These are phyloP conservation scores for Fagopyrum homotropicum DNA, from an alignment of 148 eudicot genomes.

Conservation along the genomic window DNA sequence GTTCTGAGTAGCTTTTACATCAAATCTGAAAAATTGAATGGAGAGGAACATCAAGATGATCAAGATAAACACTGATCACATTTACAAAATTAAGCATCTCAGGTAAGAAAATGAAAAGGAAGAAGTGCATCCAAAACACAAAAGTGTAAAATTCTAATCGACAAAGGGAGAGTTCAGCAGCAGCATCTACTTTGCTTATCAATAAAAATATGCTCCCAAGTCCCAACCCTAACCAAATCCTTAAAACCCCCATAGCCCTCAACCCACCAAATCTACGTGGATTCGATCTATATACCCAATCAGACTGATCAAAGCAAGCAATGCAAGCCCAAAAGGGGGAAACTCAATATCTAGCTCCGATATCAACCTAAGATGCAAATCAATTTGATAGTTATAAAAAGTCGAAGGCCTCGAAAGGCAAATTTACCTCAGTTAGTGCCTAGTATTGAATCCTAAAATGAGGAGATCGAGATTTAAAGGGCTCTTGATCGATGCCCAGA, in stretches of 20 bases:
- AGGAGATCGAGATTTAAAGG: background rate
- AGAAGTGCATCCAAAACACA: background rate
- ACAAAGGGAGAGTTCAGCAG: background rate
- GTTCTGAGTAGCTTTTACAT: too few species aligned
- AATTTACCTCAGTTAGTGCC: background rate
- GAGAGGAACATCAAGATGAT: too few species aligned
- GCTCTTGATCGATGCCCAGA: background rate
- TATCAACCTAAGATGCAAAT: conserved; percentile 1
- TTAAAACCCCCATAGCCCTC: background rate
- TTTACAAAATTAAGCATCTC: too few species aligned
- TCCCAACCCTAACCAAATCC: conserved; percentile 1
- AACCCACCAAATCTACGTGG: background rate
- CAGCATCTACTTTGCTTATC: background rate
- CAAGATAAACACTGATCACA: too few species aligned
- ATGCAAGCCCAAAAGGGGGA: background rate
- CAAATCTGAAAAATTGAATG: too few species aligned
- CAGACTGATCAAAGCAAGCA: conserved; percentile 5
- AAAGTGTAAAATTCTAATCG: background rate
- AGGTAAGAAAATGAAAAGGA: background rate
- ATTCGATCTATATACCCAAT: background rate
- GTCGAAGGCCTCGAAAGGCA: background rate
- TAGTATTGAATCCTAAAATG: background rate
- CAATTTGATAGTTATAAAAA: background rate
- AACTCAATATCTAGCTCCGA: background rate
- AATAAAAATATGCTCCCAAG: background rate